phyloP scores from a whole-genome alignment of 352 stramenopile genomes.

The Phytophthora ramorum region DNA sequence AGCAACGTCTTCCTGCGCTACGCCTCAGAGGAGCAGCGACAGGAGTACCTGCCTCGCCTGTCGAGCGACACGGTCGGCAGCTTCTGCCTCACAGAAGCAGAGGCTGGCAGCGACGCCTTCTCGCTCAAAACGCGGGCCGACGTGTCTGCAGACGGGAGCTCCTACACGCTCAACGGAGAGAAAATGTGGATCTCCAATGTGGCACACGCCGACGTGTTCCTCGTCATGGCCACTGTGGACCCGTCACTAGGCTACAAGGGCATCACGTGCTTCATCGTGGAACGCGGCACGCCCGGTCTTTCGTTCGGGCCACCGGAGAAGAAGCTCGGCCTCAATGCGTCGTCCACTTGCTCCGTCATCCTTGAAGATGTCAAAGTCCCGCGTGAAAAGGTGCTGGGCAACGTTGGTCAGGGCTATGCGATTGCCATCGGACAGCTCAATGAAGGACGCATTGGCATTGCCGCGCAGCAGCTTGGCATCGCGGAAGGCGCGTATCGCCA shows the following conservation, averaged over 20 bases:
- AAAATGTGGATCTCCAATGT: slow-evolving; percentile 98
- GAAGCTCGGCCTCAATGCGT: slow-evolving; percentile 95
- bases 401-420: slow-evolving; percentile 91
- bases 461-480: slow-evolving; percentile 94
- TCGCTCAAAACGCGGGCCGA: slow-evolving; percentile 93
- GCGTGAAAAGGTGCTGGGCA: slow-evolving; percentile 87
- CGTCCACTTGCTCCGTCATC: slow-evolving; percentile 92
- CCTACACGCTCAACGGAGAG: slow-evolving; percentile 93
- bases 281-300: slow-evolving; percentile 87
- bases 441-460: slow-evolving; percentile 94
- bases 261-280: slow-evolving; percentile 97
- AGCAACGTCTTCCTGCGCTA: slow-evolving; percentile 94
- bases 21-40: slow-evolving; percentile 76
- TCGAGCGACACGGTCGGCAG: slow-evolving; percentile 81
- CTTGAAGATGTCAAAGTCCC: slow-evolving; percentile 93
- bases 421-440: slow-evolving; percentile 97
- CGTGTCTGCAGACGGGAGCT: slow-evolving; percentile 83
- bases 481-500: slow-evolving; percentile 93
- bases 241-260: slow-evolving; percentile 92
- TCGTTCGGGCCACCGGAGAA: slow-evolving; percentile 91
- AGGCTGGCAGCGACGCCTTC: slow-evolving; percentile 96
- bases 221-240: slow-evolving; percentile 95
- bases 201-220: slow-evolving; percentile 91
- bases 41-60: slow-evolving; percentile 82
- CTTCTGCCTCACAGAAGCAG: slow-evolving; percentile 95